phyloP scores from a whole-genome alignment of 371 early-diverging fungal genomes.

The Apophysomyces ossiformis region DNA sequence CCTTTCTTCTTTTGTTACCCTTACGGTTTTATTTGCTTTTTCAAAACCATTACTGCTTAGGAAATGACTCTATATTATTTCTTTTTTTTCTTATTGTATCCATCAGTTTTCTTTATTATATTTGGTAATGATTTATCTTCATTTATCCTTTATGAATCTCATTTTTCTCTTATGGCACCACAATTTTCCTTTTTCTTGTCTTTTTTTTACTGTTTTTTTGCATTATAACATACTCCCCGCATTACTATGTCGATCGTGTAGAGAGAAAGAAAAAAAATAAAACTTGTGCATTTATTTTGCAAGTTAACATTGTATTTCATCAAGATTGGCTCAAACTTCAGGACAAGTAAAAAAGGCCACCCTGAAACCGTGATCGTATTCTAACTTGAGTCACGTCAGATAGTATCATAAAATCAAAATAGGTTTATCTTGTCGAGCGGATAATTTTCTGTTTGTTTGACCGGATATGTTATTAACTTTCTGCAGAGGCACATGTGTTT shows the following conservation, averaged over 20 bases:
- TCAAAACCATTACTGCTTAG: background rate
- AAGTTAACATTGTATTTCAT: background rate
- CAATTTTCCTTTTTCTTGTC: conserved; percentile 3
- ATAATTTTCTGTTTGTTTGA: no score
- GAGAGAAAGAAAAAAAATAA: conserved; percentile 20
- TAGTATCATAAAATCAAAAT: no score
- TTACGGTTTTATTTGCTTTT: background rate
- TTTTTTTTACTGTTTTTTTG: conserved; percentile 9
- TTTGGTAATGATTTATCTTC: conserved; percentile 9
- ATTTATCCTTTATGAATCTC: conserved; percentile 2
- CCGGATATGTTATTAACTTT: no score
- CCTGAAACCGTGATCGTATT: no score
- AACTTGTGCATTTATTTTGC: background rate
- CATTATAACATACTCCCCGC: conserved; percentile 4
- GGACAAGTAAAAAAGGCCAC: no score
- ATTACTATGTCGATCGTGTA: conserved; percentile 15
- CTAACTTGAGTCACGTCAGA: no score
- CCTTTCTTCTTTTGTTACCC: background rate
- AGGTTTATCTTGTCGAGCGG: no score
- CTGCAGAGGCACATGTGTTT: no score
- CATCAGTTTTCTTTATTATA: conserved; percentile 1
- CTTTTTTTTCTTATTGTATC: background rate
- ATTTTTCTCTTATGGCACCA: conserved; percentile 10
- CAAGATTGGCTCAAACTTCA: background rate
- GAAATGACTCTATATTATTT: background rate